A percentile compares a stretch with the other conserved stretches of the same genome.
Evolutionary conservation across 768 basidiomycete genomes (phyloP).

Genomic region (Leccinum incarnatum): DNA sequence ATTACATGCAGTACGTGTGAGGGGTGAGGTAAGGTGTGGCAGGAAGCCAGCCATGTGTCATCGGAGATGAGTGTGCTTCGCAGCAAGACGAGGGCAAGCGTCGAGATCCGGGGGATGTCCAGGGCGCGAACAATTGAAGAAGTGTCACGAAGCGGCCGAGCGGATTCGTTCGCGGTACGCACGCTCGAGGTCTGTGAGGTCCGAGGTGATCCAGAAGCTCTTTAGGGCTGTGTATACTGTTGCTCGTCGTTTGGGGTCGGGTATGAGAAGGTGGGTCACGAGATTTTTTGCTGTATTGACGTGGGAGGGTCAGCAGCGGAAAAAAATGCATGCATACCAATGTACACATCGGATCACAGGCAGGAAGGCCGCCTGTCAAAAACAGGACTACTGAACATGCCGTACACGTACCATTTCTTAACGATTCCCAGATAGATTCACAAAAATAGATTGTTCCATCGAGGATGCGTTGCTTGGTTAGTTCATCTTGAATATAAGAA

Average conservation of each 20-base stretch:
- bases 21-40: not conserved
- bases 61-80: not conserved
- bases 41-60: not conserved
- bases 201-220: conserved; percentile 64
- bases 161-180: conserved; percentile 59
- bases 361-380: conserved; percentile 2
- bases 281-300: conserved; percentile 47
- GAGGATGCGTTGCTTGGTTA: conserved; percentile 69
- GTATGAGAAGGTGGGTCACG: conserved; percentile 58
- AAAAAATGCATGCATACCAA: not conserved
- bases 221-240: conserved; percentile 61
- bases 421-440: conserved; percentile 48
- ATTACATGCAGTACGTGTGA: conserved; percentile 2
- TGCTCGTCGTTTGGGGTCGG: conserved; percentile 54
- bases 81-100: not conserved
- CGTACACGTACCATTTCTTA: conserved; percentile 55
- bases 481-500: conserved; percentile 49
- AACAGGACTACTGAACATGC: not conserved
- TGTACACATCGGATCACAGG: conserved; percentile 1
- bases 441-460: conserved; percentile 58
- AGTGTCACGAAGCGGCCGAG: conserved; percentile 11
- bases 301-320: conserved; percentile 6
- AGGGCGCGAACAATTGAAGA: not conserved
- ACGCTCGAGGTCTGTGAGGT: conserved; percentile 56
- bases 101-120: not conserved